These are phyloP conservation scores for Nakaseomyces bracarensis DNA, from an alignment of 1,139 yeast genomes.

Conservation along the genomic window DNA sequence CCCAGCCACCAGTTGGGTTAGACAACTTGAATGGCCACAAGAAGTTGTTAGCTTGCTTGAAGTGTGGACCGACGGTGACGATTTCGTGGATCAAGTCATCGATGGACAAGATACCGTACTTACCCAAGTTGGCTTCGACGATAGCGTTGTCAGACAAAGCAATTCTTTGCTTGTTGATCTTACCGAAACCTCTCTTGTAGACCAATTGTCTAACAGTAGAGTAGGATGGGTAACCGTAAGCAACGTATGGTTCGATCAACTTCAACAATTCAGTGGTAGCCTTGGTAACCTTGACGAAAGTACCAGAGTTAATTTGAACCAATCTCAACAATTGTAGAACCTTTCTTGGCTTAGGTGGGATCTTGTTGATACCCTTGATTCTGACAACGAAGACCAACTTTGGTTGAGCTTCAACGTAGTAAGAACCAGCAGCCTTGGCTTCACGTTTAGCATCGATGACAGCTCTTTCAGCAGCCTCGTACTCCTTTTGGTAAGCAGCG, in stretches of 20 bases:
- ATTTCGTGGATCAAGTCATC: slow-evolving; percentile 99
- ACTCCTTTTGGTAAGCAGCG: slow-evolving; percentile 96
- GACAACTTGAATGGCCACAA: slow-evolving; percentile 99
- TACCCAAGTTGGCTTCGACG: slow-evolving; percentile 89
- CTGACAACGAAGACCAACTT: slow-evolving; percentile 95
- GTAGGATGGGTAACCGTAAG: slow-evolving; percentile 98
- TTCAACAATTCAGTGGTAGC: slow-evolving; percentile 95
- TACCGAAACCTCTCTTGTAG: slow-evolving; percentile 99
- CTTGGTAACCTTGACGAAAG: slow-evolving; percentile 95
- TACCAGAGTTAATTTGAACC: slow-evolving; percentile 98
- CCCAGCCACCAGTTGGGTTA: slow-evolving; percentile 99
- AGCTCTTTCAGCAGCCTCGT: slow-evolving; percentile 91
- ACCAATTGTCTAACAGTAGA: slow-evolving; percentile 92
- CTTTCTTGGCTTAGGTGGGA: slow-evolving; percentile 99
- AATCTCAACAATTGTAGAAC: slow-evolving; percentile 96
- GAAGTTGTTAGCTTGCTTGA: slow-evolving; percentile 99
- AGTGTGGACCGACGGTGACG: slow-evolving; percentile 98
- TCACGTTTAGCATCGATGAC: slow-evolving; percentile 88
- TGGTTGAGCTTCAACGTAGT: slow-evolving; percentile 96
- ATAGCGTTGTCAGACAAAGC: slow-evolving; percentile 89
- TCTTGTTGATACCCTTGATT: slow-evolving; percentile 99
- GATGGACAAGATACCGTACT: slow-evolving; percentile 91
- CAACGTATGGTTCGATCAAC: slow-evolving; percentile 98
- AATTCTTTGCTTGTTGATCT: slow-evolving; percentile 97
- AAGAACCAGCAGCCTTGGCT: slow-evolving; percentile 92